Evolutionary conservation across 768 basidiomycete species (phyloP).

Genomic region (Tephrocybe sp.): DNA sequence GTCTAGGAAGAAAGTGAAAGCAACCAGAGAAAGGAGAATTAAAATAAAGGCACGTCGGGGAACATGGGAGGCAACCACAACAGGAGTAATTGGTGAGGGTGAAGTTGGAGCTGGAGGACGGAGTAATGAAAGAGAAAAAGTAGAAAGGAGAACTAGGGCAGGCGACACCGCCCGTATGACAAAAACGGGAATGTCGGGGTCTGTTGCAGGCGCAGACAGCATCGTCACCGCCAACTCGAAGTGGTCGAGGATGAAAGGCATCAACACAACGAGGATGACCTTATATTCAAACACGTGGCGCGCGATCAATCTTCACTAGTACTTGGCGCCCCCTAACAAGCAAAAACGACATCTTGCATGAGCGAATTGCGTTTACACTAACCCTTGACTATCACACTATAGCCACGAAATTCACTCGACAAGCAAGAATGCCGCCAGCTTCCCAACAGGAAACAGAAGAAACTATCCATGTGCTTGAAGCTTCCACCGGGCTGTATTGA

Average conservation of each 20-base stretch:
- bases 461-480: background rate
- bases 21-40: conserved; percentile 60
- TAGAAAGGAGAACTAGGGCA: conserved; percentile 56
- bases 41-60: conserved; percentile 80
- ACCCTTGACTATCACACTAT: background rate
- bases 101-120: conserved; percentile 45
- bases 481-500: too few species aligned
- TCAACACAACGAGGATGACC: conserved; percentile 6
- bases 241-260: conserved; percentile 15
- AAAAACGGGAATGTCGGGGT: conserved; percentile 39
- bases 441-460: too few species aligned
- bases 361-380: background rate
- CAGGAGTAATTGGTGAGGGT: conserved; percentile 69
- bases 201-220: conserved; percentile 21
- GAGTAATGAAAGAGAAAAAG: conserved; percentile 56
- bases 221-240: conserved; percentile 27
- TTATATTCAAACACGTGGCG: conserved; percentile 27
- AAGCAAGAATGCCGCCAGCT: too few species aligned
- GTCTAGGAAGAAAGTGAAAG: conserved; percentile 76
- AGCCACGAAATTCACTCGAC: too few species aligned
- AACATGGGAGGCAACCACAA: conserved; percentile 67
- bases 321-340: conserved; percentile 5
- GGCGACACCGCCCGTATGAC: conserved; percentile 67
- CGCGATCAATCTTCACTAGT: conserved; percentile 17
- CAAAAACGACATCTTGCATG: conserved; percentile 1